Evolutionary conservation across 768 basidiomycete genomes (phyloP).

Genomic region (Pulveroboletus sp.): DNA sequence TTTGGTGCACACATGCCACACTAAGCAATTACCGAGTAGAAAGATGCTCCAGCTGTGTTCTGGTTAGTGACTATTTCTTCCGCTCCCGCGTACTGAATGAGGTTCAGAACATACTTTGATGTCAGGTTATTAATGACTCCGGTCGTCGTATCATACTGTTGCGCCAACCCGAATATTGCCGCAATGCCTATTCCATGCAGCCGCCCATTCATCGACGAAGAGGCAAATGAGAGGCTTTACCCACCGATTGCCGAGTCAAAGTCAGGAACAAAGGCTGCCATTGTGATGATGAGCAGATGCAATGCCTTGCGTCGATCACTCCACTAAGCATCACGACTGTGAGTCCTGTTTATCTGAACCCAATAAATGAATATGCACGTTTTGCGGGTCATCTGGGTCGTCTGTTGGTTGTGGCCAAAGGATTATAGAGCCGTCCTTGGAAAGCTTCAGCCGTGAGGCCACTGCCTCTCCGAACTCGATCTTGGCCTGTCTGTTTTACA

Average conservation of each 20-base stretch:
- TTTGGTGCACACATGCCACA: not conserved
- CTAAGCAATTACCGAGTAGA: slow-evolving; percentile 33
- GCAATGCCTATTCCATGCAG: slow-evolving; percentile 55
- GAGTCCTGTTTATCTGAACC: not conserved
- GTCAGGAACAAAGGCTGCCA: slow-evolving; percentile 54
- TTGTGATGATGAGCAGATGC: slow-evolving; percentile 46
- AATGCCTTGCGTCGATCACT: slow-evolving; percentile 41
- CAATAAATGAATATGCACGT: slow-evolving; percentile 32
- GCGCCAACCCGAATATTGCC: slow-evolving; percentile 44
- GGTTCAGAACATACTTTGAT: slow-evolving; percentile 32
- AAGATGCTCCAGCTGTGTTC: slow-evolving; percentile 45
- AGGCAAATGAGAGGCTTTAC: not conserved
- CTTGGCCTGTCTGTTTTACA: slow-evolving; percentile 40
- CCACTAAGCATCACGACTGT: slow-evolving; percentile 38
- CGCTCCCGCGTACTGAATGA: too few species aligned
- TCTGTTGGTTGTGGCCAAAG: slow-evolving; percentile 56
- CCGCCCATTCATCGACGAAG: not conserved
- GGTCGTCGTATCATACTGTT: slow-evolving; percentile 43
- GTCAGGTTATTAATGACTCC: slow-evolving; percentile 51
- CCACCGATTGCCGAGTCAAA: slow-evolving; percentile 52
- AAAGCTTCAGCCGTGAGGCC: slow-evolving; percentile 46
- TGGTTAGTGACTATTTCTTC: slow-evolving; percentile 1
- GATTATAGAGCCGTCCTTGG: slow-evolving; percentile 42
- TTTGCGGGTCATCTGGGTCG: slow-evolving; percentile 52
- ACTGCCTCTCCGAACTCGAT: slow-evolving; percentile 48